Percentiles rank a stretch among this genome's conserved stretches.
These are phyloP conservation scores for Biscutella auriculata DNA, from an alignment of 441 rosid species.

Conservation along the genomic window DNA sequence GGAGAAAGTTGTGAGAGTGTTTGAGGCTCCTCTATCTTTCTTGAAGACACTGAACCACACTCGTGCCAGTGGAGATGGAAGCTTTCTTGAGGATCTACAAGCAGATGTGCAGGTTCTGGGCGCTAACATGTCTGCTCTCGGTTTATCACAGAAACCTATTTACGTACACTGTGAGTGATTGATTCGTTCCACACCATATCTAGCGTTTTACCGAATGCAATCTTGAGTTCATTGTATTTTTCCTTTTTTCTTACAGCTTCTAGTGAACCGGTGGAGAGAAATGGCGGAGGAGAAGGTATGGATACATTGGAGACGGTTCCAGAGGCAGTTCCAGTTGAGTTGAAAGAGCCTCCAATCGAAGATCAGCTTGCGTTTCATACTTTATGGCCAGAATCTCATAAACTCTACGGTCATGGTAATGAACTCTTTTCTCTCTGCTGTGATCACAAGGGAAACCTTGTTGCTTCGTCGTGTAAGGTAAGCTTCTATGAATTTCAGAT, in stretches of 20 bases:
- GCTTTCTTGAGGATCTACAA: slow-evolving; percentile 45
- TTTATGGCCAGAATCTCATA: slow-evolving; percentile 89
- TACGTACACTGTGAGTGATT: slow-evolving; percentile 47
- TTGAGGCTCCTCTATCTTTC: slow-evolving; percentile 87
- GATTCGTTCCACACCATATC: neutral
- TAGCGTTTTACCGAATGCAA: neutral
- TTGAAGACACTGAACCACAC: slow-evolving; percentile 69
- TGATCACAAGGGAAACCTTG: slow-evolving; percentile 64
- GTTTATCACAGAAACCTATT: slow-evolving; percentile 90
- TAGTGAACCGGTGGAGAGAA: slow-evolving; percentile 35
- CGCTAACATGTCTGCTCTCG: slow-evolving; percentile 95
- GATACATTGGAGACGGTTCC: slow-evolving; percentile 84
- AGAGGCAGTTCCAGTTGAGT: slow-evolving; percentile 76
- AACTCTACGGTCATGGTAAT: slow-evolving; percentile 92
- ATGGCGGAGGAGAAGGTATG: slow-evolving; percentile 43
- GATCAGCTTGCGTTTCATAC: slow-evolving; percentile 90
- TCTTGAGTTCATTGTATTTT: neutral
- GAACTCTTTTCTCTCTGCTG: slow-evolving; percentile 79
- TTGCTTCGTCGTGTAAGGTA: slow-evolving; percentile 95
- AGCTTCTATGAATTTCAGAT: neutral
- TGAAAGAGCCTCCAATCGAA: slow-evolving; percentile 81
- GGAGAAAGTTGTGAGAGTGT: slow-evolving; percentile 90
- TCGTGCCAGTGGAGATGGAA: slow-evolving; percentile 30
- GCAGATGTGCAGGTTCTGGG: slow-evolving; percentile 68
- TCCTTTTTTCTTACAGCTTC: slow-evolving; percentile 42